phyloP scores from a whole-genome alignment of 1,284 basidiomycete species.

The Tetrapyrgos nigripes region DNA sequence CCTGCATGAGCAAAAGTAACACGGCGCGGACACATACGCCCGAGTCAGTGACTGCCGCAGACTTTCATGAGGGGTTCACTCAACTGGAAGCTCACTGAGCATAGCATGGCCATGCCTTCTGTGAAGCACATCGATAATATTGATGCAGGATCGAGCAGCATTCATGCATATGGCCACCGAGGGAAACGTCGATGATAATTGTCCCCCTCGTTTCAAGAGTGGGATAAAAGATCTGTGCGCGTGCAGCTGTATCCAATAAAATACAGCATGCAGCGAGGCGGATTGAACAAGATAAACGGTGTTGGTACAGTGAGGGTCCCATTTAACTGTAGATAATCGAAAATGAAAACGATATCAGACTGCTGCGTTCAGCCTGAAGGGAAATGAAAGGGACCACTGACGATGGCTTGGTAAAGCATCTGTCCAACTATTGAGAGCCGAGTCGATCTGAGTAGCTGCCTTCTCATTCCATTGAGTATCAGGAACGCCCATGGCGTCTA shows the following conservation, averaged over 20 bases:
- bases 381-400: background rate
- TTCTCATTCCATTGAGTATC: background rate
- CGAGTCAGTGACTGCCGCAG: too few species aligned
- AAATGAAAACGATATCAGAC: background rate
- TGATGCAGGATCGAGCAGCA: constrained; percentile 54
- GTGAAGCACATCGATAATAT: constrained; percentile 43
- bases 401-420: constrained; percentile 6
- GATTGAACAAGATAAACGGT: constrained; percentile 51
- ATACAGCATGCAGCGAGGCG: constrained; percentile 49
- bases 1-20: constrained; percentile 24
- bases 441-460: constrained; percentile 8
- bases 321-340: constrained; percentile 1
- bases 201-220: constrained; percentile 21
- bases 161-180: constrained; percentile 61
- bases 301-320: constrained; percentile 47
- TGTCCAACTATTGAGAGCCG: constrained; percentile 12
- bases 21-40: background rate
- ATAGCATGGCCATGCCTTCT: background rate
- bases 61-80: too few species aligned
- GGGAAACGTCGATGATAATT: constrained; percentile 35
- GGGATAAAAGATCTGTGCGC: constrained; percentile 62
- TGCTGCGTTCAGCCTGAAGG: too few species aligned
- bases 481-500: background rate
- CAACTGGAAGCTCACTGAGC: background rate
- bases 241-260: constrained; percentile 54